Base-by-base conservation (phyloP, 2,329 filamentous ascomycete species). In the Scopulariopsis brevicaulis region DNA sequence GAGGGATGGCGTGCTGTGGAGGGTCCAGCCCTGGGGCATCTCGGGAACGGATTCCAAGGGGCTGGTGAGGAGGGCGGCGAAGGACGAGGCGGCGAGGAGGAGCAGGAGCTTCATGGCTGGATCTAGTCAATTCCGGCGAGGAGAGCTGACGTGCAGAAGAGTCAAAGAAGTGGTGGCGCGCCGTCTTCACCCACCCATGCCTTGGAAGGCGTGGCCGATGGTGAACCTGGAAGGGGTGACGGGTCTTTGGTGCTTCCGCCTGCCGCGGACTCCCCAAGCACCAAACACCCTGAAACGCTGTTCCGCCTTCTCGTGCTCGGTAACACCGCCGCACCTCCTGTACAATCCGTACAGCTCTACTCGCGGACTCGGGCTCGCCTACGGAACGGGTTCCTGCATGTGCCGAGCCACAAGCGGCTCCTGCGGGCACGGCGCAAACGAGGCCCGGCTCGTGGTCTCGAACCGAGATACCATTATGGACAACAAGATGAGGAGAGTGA, bases 11-110 rank as follows among this genome's bases (percentile, higher is more conserved):
- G 40, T 22, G 52, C 18, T 3, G 37, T 43, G 58, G 22, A 55
- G 43, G 4, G 57, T 25, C 61, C 61, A 62, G 32, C 61, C 61
- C 7, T 25, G 40, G 5, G 61, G 60, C 14, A 62, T 46, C 51
- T 60, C 57, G 37, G 22, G 2, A 24, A 59, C 60, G 20, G 56
- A 28, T 53, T 62, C 61, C 15, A 62, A 48, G 14, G 55, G 60
- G 20, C 53, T 35, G 20, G 50, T 28, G 34, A 60, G 58, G 18
- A 60, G 37, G 18, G 55, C 58, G 50, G 51, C 35, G 24, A 48
- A 53, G 3, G 58, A 34, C 14, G 58, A 32, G 10, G 46, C 56
- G 4, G 60, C 56, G 10, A 56, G 51, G 18, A 62, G 53, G 40
- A 62, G 22, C 3, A 54, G 52, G 10, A 58, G 54, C 20, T 59